phyloP scores from a whole-genome alignment of 495 filamentous ascomycete genomes.

The Sphaerosporella brunnea region DNA sequence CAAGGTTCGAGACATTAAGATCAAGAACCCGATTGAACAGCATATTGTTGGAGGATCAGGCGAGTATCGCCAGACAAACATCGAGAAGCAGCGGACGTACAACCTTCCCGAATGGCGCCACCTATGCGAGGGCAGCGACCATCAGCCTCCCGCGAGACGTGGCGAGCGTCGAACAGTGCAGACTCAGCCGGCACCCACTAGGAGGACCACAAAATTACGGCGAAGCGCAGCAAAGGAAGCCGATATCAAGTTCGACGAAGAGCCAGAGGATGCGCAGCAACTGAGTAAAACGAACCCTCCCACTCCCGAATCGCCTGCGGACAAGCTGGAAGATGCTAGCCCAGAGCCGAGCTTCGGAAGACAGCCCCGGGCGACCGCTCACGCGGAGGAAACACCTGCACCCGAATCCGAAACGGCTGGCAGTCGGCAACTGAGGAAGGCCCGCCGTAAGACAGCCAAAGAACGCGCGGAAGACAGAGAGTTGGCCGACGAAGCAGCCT shows the following conservation, averaged over 20 bases:
- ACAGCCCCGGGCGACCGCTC: slow-evolving; percentile 14
- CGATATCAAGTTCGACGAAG: slow-evolving; percentile 31
- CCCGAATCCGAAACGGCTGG: slow-evolving; percentile 14
- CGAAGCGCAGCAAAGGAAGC: slow-evolving; percentile 9
- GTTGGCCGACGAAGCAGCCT: slow-evolving; percentile 40
- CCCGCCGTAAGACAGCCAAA: slow-evolving; percentile 28
- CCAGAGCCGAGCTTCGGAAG: slow-evolving; percentile 14
- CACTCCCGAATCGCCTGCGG: slow-evolving; percentile 21
- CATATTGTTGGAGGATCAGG: slow-evolving; percentile 90
- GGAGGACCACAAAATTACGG: slow-evolving; percentile 30
- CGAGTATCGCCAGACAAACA: slow-evolving; percentile 87
- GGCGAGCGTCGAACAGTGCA: slow-evolving; percentile 70
- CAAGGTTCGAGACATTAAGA: slow-evolving; percentile 71
- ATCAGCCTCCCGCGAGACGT: slow-evolving; percentile 86
- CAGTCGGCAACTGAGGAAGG: slow-evolving; percentile 17
- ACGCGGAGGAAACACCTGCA: slow-evolving; percentile 11
- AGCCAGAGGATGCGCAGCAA: slow-evolving; percentile 30
- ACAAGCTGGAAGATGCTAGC: slow-evolving; percentile 30
- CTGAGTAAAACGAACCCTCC: slow-evolving; percentile 17
- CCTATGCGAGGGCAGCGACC: slow-evolving; percentile 77
- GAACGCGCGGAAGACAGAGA: slow-evolving; percentile 33
- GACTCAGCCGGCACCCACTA: slow-evolving; percentile 30
- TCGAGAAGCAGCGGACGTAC: slow-evolving; percentile 86
- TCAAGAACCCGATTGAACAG: slow-evolving; percentile 93
- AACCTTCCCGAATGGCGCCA: slow-evolving; percentile 91